These are phyloP conservation scores for Neurospora hispaniola DNA, from an alignment of 495 filamentous ascomycete genomes.

Conservation along the genomic window DNA sequence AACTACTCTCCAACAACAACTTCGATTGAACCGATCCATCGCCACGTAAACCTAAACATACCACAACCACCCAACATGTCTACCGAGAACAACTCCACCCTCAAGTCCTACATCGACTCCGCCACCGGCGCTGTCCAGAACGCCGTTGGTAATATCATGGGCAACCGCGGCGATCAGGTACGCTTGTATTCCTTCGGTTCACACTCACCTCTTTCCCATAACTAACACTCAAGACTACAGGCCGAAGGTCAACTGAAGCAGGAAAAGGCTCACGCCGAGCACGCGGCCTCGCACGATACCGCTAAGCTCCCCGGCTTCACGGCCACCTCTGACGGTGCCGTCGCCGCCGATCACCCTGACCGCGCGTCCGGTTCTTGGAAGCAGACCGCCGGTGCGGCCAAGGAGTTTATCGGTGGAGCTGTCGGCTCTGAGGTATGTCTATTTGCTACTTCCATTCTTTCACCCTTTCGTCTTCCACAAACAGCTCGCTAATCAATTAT, in stretches of 20 bases:
- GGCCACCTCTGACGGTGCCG: conserved; percentile 57
- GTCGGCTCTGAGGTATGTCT: conserved; percentile 55
- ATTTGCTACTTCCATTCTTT: no score
- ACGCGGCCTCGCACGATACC: conserved; percentile 61
- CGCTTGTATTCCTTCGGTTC: not conserved
- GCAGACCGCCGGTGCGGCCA: conserved; percentile 76
- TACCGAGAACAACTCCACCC: conserved; percentile 61
- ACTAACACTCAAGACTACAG: conserved; percentile 5
- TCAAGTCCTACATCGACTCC: conserved; percentile 73
- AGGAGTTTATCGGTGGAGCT: conserved; percentile 69
- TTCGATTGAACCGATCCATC: not conserved
- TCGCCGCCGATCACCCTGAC: conserved; percentile 62
- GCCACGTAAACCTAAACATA: conserved; percentile 1
- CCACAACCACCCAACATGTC: conserved; percentile 42
- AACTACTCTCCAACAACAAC: not conserved
- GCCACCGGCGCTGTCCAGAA: conserved; percentile 64
- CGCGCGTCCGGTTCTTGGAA: conserved; percentile 67
- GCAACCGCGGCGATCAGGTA: conserved; percentile 51
- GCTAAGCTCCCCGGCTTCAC: conserved; percentile 59
- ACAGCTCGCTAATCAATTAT: not conserved
- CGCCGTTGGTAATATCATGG: conserved; percentile 62
- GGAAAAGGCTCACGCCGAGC: conserved; percentile 48
- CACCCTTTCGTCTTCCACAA: no score
- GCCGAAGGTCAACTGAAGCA: conserved; percentile 47
- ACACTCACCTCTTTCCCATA: no score